A percentile compares a stretch with the other conserved stretches of the same genome.
These are phyloP conservation scores for Juglanconis juglandina DNA, from an alignment of 2,329 filamentous ascomycete genomes.

Conservation along the genomic window DNA sequence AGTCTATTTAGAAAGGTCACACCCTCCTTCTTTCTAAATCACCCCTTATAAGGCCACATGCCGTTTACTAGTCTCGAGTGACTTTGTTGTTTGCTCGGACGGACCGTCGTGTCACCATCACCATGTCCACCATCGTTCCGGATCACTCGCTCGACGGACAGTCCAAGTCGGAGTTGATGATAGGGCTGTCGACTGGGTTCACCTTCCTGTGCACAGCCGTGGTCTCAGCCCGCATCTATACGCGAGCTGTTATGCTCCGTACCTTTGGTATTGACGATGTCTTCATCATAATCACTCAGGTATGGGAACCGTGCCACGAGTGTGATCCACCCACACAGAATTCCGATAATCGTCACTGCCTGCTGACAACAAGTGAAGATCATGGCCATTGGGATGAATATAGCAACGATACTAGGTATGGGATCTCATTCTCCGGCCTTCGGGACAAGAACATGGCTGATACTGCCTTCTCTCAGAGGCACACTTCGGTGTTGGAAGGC, in stretches of 20 bases:
- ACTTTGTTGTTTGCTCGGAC: neutral
- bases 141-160: conserved; percentile 10
- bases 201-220: neutral
- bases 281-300: conserved; percentile 12
- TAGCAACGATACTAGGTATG: conserved; percentile 9
- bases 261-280: conserved; percentile 10
- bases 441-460: neutral
- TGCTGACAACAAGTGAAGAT: neutral
- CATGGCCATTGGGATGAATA: conserved; percentile 8
- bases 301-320: neutral
- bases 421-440: neutral
- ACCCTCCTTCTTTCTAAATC: neutral
- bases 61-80: neutral
- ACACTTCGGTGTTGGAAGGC: conserved; percentile 3
- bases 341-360: neutral
- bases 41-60: neutral
- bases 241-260: conserved; percentile 6
- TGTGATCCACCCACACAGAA: neutral
- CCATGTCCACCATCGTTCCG: conserved; percentile 1
- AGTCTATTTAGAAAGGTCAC: no score
- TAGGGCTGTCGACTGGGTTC: conserved; percentile 2
- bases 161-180: conserved; percentile 8
- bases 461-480: conserved; percentile 1
- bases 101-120: neutral
- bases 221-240: conserved; percentile 12